A percentile compares a stretch with the other conserved stretches of the same genome.
Evolutionary conservation across 2,329 filamentous ascomycete genomes (phyloP).

Genomic region (Verticillium longisporum): DNA sequence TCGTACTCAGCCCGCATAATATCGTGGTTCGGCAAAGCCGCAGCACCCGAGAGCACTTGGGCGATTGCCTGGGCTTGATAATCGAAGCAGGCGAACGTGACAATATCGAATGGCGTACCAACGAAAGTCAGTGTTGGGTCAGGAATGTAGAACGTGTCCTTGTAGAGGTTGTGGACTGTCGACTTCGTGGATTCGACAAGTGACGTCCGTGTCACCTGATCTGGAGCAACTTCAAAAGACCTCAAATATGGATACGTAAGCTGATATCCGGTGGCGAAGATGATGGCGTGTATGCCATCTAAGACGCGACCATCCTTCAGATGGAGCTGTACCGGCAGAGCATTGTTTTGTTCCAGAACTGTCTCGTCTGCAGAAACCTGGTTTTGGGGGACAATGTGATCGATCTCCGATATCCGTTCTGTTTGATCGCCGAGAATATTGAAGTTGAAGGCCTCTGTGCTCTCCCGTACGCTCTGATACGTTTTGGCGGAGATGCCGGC

Average conservation of each 20-base stretch:
- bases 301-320: constrained; percentile 47
- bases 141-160: constrained; percentile 65
- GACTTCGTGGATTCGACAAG: background rate
- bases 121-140: constrained; percentile 59
- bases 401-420: constrained; percentile 44
- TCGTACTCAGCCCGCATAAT: constrained; percentile 28
- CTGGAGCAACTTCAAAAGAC: background rate
- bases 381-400: constrained; percentile 1
- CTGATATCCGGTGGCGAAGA: constrained; percentile 64
- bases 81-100: constrained; percentile 64
- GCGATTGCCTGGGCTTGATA: constrained; percentile 60
- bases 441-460: constrained; percentile 50
- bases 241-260: constrained; percentile 58
- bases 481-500: constrained; percentile 26
- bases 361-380: background rate
- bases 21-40: constrained; percentile 34
- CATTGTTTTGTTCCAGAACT: constrained; percentile 8
- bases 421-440: constrained; percentile 46
- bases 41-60: constrained; percentile 45
- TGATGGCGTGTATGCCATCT: constrained; percentile 50
- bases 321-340: constrained; percentile 40
- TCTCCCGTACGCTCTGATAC: constrained; percentile 50
- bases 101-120: constrained; percentile 58
- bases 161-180: constrained; percentile 56
- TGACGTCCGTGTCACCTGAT: background rate